Evolutionary conservation across 768 basidiomycete genomes (phyloP), one percentile per base, ranked within the genome.

Genomic region (Gloeopeniophorella convolvens): DNA sequence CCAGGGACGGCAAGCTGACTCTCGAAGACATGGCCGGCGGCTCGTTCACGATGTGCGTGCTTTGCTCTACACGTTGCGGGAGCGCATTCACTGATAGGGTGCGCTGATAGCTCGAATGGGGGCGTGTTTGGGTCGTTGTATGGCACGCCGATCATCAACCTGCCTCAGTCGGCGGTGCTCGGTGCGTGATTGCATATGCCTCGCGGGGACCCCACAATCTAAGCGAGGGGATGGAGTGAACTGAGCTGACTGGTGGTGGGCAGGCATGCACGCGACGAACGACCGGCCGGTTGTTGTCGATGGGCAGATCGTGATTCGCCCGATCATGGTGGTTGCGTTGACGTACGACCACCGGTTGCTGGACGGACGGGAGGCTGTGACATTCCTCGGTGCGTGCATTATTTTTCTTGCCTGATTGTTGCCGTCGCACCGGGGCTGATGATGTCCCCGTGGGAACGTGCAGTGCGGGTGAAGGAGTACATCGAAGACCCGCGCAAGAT

Each of bases 121-220:
- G 95, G 95, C 60, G 95, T 99, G 65, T 99, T 99, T 63, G 95
- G 95, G 36, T 95, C 91, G 42, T 72, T 99, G 42, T 96, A 85
- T 62, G 95, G 95, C 33, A 99, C 95, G n/a, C 95, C 95, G 31
- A 99, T 99, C 64, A 95, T 98, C 71, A 98, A 97, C 75, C 73
- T 94, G 37, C 95, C 94, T 4, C 95, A 97, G 66, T 71, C 92
- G 20, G 95, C 93, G 45, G 92, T 97, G 6, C 80, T 99, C 47
- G 94, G 88, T 76, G 60, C 54, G 75, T 68, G 13, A 27, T 45
- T 37, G 24, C 42, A 20, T 28, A 33, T 40, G 42, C 26, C 42
- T 35, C 39, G 28, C 36, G 42, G 43, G 31, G 35, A 46, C 55
- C 51, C 51, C 54, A 42, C 20, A 10, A 46, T 48, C 42, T 35